Base-by-base conservation (phyloP, 2,329 filamentous ascomycete genomes). In the Aotearoamyces nothofagi region DNA sequence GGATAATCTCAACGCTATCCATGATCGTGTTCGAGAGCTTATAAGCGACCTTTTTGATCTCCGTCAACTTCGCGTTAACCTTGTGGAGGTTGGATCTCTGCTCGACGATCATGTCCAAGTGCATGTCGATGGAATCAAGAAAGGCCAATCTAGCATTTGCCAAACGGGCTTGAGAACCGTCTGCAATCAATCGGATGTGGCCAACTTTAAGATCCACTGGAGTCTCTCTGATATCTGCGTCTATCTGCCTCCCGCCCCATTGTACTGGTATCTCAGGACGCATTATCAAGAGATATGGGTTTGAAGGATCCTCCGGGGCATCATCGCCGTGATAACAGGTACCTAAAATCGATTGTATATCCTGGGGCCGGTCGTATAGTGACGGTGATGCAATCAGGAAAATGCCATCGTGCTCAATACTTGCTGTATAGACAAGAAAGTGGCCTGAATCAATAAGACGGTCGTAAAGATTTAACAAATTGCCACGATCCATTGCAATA, bases 11-110 rank as follows among this genome's bases (percentile, higher is more conserved):
- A 24, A 98, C 90, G 49, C 84, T 94, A 53, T 96, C 87, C 83
- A 98, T 94, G 54, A 98, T 96, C 5, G 84, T 83, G 55, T 94
- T 96, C 29, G 84, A 93, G 24, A 98, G 65, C 53, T 92, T 93
- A 61, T 92, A 96, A 3, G 87, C 83, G 3, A 92, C 92, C 50
- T 86, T 84, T 44, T 92, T 86, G 44, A 94, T 93, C 50, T 92
- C 92, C 44, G 83, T 87, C 38, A 98, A 60, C 49, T 92, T 80
- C 28, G 76, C 61, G 47, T 96, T 92, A 41, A 98, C 90, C 42
- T 92, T 82, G 38, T 82, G 79, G 22, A 98, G 66, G 48, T 94
- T 96, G 12, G 90, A 92, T 40, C 90, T 70, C 45, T 92, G 82
- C 50, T 96, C 90, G 31, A 93, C 78, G 7, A 92, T 66, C 30